Evolutionary conservation across 1,284 basidiomycete genomes (phyloP).

Genomic region (Paramarasmius palmivorus): DNA sequence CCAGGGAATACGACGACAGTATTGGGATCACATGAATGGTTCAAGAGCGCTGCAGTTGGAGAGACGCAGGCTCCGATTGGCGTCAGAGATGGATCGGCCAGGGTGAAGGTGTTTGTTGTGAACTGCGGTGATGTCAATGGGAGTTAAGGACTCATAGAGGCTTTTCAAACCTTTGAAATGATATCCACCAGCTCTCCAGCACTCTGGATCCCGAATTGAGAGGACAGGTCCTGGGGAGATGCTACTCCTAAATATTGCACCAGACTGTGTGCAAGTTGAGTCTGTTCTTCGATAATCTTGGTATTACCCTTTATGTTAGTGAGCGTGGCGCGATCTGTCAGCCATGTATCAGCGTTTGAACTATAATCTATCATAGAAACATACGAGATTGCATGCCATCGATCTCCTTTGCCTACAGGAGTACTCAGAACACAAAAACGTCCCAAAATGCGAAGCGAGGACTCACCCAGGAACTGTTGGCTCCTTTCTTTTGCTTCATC

Average conservation of each 20-base stretch:
- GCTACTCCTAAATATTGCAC: slow-evolving; percentile 65
- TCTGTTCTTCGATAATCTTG: slow-evolving; percentile 55
- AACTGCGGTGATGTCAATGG: slow-evolving; percentile 52
- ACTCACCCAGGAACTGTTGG: slow-evolving; percentile 62
- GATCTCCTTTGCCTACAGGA: slow-evolving; percentile 60
- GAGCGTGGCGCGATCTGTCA: slow-evolving; percentile 10
- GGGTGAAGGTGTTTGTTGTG: slow-evolving; percentile 84
- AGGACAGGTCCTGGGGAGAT: slow-evolving; percentile 55
- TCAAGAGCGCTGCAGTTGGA: slow-evolving; percentile 79
- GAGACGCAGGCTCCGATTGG: slow-evolving; percentile 83
- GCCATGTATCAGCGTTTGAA: not conserved
- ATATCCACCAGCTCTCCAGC: slow-evolving; percentile 66
- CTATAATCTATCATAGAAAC: slow-evolving; percentile 25
- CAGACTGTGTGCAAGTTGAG: slow-evolving; percentile 69
- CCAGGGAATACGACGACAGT: slow-evolving; percentile 88
- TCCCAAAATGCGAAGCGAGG: not conserved
- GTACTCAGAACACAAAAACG: not conserved
- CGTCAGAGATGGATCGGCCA: slow-evolving; percentile 73
- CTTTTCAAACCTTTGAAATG: slow-evolving; percentile 57
- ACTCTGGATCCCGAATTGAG: slow-evolving; percentile 53
- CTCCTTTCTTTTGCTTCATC: slow-evolving; percentile 57
- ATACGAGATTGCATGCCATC: slow-evolving; percentile 76
- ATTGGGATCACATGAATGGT: slow-evolving; percentile 92
- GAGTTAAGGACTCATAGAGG: slow-evolving; percentile 17
- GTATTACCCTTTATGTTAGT: slow-evolving; percentile 52